Percentiles rank a stretch among this genome's conserved stretches.
phyloP scores from a whole-genome alignment of 257 asterid species.

The Oldenlandia corymbosa region DNA sequence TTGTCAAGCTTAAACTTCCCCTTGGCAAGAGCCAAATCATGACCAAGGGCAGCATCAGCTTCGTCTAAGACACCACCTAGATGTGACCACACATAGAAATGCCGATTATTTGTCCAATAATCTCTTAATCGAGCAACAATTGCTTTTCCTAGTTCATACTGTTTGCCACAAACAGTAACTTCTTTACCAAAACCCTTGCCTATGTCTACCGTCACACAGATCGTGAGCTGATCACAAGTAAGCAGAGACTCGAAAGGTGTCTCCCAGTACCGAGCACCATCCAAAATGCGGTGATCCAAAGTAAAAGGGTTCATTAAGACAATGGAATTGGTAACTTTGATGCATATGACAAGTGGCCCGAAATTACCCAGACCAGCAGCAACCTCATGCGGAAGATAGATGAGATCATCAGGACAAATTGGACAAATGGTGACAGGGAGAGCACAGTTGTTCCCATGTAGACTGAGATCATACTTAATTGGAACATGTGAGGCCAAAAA shows the following conservation, averaged over 20 bases:
- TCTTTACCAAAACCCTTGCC: slow-evolving; percentile 22
- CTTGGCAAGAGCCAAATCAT: slow-evolving; percentile 22
- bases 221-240: slow-evolving; percentile 26
- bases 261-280: slow-evolving; percentile 28
- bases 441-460: slow-evolving; percentile 20
- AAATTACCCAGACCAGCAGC: slow-evolving; percentile 25
- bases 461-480: no score
- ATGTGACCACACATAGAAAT: slow-evolving; percentile 21
- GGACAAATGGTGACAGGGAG: slow-evolving; percentile 29
- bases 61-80: slow-evolving; percentile 22
- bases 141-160: slow-evolving; percentile 23
- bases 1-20: slow-evolving; percentile 24
- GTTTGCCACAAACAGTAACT: slow-evolving; percentile 24
- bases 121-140: slow-evolving; percentile 30
- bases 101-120: slow-evolving; percentile 25
- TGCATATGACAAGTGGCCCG: slow-evolving; percentile 31
- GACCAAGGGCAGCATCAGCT: slow-evolving; percentile 30
- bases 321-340: slow-evolving; percentile 26
- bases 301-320: slow-evolving; percentile 27
- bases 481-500: slow-evolving; percentile 28
- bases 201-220: slow-evolving; percentile 21
- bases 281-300: slow-evolving; percentile 24
- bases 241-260: slow-evolving; percentile 24
- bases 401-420: slow-evolving; percentile 29
- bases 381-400: slow-evolving; percentile 26